Conservation (phyloP, 2,329 filamentous ascomycete species). For the Talaromyces sp. region DNA sequence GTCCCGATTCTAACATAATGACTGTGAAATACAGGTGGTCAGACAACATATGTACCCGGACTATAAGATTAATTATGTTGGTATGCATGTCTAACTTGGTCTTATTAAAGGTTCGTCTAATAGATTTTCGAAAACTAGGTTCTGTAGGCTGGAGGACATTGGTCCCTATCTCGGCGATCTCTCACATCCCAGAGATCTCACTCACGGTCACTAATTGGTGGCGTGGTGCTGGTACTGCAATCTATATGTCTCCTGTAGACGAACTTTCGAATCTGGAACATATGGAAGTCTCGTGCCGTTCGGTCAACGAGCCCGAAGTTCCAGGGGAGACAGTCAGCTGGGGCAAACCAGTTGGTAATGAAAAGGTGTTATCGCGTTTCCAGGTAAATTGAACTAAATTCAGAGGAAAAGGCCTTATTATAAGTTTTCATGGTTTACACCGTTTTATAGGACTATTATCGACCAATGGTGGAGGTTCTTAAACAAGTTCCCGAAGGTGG, state of each 20-base stretch:
- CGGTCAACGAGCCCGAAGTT: background rate
- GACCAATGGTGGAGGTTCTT: background rate
- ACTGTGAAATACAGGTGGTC: no score
- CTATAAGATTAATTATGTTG: no score
- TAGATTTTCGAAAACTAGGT: background rate
- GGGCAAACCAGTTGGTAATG: background rate
- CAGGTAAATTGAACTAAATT: no score
- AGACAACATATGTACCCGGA: no score
- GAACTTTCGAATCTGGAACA: background rate
- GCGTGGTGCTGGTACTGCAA: background rate
- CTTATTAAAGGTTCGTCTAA: no score
- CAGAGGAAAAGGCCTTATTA: no score
- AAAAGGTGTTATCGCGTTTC: background rate
- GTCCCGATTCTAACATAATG: no score
- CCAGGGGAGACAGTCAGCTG: background rate
- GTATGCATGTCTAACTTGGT: no score
- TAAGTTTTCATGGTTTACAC: no score
- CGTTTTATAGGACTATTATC: no score
- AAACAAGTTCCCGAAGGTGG: background rate
- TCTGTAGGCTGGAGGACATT: background rate
- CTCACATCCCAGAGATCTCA: background rate
- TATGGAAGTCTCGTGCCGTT: conserved; percentile 1
- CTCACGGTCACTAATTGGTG: background rate
- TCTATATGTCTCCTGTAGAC: background rate
- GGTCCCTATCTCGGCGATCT: background rate